Evolutionary conservation across 192 early-diverging fungal genomes (phyloP), one percentile per base, ranked within the genome.

Genomic region (Chytriomyces sp.): DNA sequence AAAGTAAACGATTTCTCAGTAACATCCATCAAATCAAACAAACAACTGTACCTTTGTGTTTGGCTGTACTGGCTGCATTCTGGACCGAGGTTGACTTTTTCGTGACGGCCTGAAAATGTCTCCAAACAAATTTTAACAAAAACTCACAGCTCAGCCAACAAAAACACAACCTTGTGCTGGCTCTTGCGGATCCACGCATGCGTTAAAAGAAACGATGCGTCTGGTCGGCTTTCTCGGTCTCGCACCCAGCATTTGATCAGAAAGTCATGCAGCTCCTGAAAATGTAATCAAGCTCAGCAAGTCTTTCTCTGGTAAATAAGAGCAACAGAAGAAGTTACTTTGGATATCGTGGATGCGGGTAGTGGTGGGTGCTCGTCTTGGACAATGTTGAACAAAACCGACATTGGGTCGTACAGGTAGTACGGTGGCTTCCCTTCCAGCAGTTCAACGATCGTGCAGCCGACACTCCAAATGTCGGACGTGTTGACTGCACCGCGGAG

Each of bases 391-490:
- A 96, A 99, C 20, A 99, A 86, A 6, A 95, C 93, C 5, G 95
- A 89, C 94, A 98, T 94, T 18, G 93, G 88, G 57, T 94, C 88
- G 61, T 97, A 70, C 7, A 91, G 89, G 18, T 91, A 86, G 81
- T 97, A 99, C 4, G 96, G 97, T 24, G 97, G 97, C 62, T 92
- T 90, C 47, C 97, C 97, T 7, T 95, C 95, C 47, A 97, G 80
- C 77, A 99, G 82, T 81, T 99, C 97, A 61, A 99, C 90, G 18
- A 96, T 79, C 0, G 97, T 99, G 77, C 96, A 98, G 46, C 97
- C 97, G 23, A 99, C 83, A 70, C 93, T 94, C 83, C 97, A 99
- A 26, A 99, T 96, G 74, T 99, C 97, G 0, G 96, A 96, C 10
- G 92, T 89, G 45, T 91, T 90, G 8, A 91, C 94, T 6, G 95